Base-by-base conservation (phyloP, 768 basidiomycete genomes). In the Pulveroboletus sp. region DNA sequence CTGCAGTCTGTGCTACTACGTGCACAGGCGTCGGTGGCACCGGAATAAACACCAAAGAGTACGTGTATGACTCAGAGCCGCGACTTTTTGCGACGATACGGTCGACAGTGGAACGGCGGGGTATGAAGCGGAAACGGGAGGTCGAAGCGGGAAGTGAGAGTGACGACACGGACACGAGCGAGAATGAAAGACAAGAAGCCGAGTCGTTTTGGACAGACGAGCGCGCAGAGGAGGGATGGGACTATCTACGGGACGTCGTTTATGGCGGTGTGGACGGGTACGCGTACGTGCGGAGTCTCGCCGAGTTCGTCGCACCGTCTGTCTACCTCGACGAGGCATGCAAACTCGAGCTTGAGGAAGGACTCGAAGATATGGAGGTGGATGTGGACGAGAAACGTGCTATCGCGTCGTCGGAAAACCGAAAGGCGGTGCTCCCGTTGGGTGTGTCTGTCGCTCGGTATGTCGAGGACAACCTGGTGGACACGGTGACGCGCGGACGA, bases 181-280 rank as follows among this genome's bases (percentile, higher is more conserved):
- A 39, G 29, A 16, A 38, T 24, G 56, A 45, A 29, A 47, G 24
- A 2, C 27, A 36, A 29, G 27, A 43, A 5, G 44, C 61, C 3
- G 68, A 63, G 6, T 17, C 38, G 6, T 82, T 81, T 52, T 87
- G 80, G 77, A 75, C 69, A 20, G 62, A 69, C 12, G 70, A 69
- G 41, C 69, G 73, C 6, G 80, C 77, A 12, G 63, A 64, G n/a
- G 73, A 76, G 20, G 85, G 78, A 2, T 84, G 87, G 66, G 75
- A 73, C n/a, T 87, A 84, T 57, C 39, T 90, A 16, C 68, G 77
- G 17, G 85, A 89, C 60, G 61, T 88, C n/a, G 87, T 90, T 0
- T 90, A 90, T 60, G 88, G 89, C 0, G 87, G 89, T 39, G 73
- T 81, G 1, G 86, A 88, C 47, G 88, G 89, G 2, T 66, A 82